Base-by-base conservation (phyloP, 352 stramenopile species). In the Phytopythium kandeliae region DNA sequence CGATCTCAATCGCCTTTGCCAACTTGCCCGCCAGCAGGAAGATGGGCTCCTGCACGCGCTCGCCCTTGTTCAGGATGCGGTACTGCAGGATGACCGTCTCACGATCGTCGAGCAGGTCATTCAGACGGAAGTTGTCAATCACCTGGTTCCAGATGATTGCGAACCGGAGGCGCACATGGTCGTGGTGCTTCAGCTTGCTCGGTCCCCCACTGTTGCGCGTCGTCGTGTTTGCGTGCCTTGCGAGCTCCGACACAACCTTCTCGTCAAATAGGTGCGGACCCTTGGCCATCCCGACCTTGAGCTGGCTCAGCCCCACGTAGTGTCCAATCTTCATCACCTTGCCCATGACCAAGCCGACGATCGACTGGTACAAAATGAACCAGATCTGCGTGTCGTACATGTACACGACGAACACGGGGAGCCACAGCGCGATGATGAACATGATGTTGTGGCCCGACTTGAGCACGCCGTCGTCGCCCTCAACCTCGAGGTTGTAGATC, bases 311-410 rank as follows among this genome's bases (percentile, higher is more conserved):
- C 3, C 71, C 69, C 13, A 81, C 65, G 48, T 86, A 89, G 57
- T 91, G 77, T 0, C 83, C 83, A 48, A 95, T 81, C 26, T 86
- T 83, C 63, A 84, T 84, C 2, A 67, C 63, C 24, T 90, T 69
- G 25, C 84, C 84, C 59, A 90, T 88, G 19, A 83, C 60, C n/a
- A 88, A 35, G 15, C 84, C 84, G 13, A 92, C 54, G 31, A 95
- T 62, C 8, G 79, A 80, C 53, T 95, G 84, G 54, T 78, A 89
- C 30, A 94, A 36, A 34, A 86, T 89, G 48, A 94, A 86, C 77
- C 81, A 94, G 64, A 94, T 94, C 68, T 94, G 83, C 15, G 76
- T 57, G 55, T 94, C 83, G 71, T 94, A 94, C 56, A 94, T 81
- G 58, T 91, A 94, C 33, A 94, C 83, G 26, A 92, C 63, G 41